Conservation (phyloP, 2,329 filamentous ascomycete genomes). For the Plenodomus lindquistii region DNA sequence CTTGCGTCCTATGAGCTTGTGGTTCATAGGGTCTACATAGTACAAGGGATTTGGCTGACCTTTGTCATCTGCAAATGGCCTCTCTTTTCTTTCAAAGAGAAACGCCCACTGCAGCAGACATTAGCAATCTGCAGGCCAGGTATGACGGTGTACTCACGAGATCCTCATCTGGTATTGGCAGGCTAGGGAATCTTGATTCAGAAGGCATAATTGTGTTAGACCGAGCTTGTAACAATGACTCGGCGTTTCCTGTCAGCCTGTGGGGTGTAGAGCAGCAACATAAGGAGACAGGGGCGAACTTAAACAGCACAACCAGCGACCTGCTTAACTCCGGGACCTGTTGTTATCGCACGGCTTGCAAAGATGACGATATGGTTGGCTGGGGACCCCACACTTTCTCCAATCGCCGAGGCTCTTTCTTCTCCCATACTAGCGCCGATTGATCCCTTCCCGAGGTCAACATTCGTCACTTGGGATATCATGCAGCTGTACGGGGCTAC, state of each 20-base stretch:
- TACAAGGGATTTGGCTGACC: constrained; percentile 50
- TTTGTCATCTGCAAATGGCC: constrained; percentile 71
- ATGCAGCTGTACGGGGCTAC: background rate
- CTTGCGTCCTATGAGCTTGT: constrained; percentile 49
- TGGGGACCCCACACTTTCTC: constrained; percentile 18
- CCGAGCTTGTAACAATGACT: constrained; percentile 8
- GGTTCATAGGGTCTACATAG: background rate
- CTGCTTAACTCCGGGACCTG: constrained; percentile 12
- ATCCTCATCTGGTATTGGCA: constrained; percentile 75
- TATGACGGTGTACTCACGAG: constrained; percentile 45
- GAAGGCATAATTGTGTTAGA: constrained; percentile 64
- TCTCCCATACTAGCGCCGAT: constrained; percentile 13
- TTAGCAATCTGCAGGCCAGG: background rate
- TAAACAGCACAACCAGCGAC: constrained; percentile 11
- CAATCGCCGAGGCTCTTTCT: constrained; percentile 26
- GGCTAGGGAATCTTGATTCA: constrained; percentile 64
- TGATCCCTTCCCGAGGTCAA: constrained; percentile 23
- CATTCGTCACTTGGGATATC: background rate
- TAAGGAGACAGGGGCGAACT: constrained; percentile 7
- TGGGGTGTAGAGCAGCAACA: constrained; percentile 7
- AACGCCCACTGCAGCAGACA: constrained; percentile 62
- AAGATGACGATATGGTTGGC: constrained; percentile 17
- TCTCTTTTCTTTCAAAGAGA: constrained; percentile 71
- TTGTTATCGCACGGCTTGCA: constrained; percentile 12
- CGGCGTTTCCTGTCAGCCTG: constrained; percentile 1